Base-by-base conservation (phyloP, 768 basidiomycete species). In the Phaeotremella fagi region DNA sequence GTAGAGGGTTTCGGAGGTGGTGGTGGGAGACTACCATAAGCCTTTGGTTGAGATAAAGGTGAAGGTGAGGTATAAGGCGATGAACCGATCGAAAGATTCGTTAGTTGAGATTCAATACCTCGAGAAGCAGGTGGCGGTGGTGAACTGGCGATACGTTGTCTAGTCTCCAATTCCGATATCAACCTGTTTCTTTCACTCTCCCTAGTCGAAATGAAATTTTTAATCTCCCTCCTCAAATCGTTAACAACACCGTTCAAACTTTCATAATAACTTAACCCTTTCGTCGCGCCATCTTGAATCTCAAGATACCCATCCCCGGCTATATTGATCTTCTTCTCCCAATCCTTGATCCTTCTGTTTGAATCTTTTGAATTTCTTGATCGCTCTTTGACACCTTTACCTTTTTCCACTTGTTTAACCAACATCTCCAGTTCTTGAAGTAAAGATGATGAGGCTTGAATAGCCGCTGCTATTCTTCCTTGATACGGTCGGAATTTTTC, bases 401-500 rank as follows among this genome's bases (percentile, higher is more conserved):
- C 78, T 31, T 87, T 85, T 48, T 81, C 84, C 22, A 97, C 79
- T 6, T 76, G 75, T 52, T 85, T 85, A 83, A 88, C 90, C 11
- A 86, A 71, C n/a, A 78, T 73, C 11, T 82, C 78, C 7, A 95
- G 77, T 59, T 95, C 90, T 54, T 88, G 80, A 22, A 98, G 64
- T 1, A 83, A 79, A 7, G 79, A 72, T 49, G 86, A 82, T 60
- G 95, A 88, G 27, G 86, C 84, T 52, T 84, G 83, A 0, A 90
- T 80, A 0, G 90, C 89, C 2, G 85, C 80, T 3, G 82, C 77
- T 1, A 98, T 77, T 0, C 90, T 83, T 36, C 86, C 83, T 66
- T 95, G 90, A 66, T 88, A 91, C 0, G 91, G 89, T 20, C 83
- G 80, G 78, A 97, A 98, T 75, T 98, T 99, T 75, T 97, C 94